Evolutionary conservation across 352 stramenopile species (phyloP), one percentile per base, ranked within the genome.

Genomic region (Pythium sp.): DNA sequence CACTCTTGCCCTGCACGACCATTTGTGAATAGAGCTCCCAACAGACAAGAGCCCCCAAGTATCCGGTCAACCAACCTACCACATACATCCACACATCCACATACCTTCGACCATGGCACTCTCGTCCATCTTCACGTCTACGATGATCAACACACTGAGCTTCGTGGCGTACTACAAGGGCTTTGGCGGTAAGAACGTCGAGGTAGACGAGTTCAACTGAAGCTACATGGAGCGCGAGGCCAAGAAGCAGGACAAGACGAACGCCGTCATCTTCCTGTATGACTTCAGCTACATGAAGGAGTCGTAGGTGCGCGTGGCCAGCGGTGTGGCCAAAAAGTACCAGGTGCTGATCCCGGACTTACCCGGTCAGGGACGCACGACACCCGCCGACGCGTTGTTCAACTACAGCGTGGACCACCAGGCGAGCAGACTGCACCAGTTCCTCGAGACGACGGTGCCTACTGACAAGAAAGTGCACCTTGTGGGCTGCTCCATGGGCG

Each of bases 231-330:
- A 93, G 68, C 75, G 81, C n/a, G 67, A 74, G 30, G 55, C 28
- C 55, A 20, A 81, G 69, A 57, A 69, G 78, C 15, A 69, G 79
- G 26, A 65, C 72, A 43, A 38, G 43, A 80, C 78, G n/a, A 80
- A 89, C 63, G 66, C 84, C 0, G 81, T 93, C 2, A 74, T 92
- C 14, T 87, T 91, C 47, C 71, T 93, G 47, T 83, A 93, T 38
- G 86, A 83, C 63, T 93, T 93, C 69, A 88, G 79, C 64, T 90
- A 80, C 34, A 68, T 81, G 55, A 93, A 93, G 53, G 82, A 91
- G 67, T 87, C 81, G 32, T 90, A 80, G 82, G 69, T 89, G 57
- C 76, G 77, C 14, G 74, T 90, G 28, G 81, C 82, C 20, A 72
- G 73, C 14, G 74, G 74, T 28, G 69, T 91, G 8, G 80, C 88